Evolutionary conservation across 495 filamentous ascomycete genomes (phyloP).

Genomic region (Schizothecium vesticola): DNA sequence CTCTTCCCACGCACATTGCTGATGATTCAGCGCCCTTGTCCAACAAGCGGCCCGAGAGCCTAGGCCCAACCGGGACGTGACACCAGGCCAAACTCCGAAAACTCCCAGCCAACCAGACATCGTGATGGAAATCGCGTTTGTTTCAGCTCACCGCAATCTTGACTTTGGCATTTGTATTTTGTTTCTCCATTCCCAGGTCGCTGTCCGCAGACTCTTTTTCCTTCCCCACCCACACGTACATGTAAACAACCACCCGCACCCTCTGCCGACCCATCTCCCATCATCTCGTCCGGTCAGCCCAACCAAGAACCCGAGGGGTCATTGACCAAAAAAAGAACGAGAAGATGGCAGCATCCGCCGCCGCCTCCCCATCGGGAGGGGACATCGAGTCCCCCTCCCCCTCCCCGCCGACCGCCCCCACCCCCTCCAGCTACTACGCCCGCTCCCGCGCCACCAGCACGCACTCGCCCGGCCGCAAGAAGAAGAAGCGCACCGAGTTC

Average conservation of each 20-base stretch:
- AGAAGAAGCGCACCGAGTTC: slow-evolving; percentile 33
- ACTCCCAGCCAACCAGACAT: background rate
- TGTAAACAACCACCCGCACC: background rate
- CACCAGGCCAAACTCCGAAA: background rate
- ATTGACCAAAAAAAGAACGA: background rate
- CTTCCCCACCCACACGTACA: background rate
- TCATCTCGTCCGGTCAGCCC: background rate
- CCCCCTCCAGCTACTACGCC: background rate
- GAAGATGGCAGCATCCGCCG: background rate
- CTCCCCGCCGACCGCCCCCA: background rate
- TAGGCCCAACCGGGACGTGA: background rate
- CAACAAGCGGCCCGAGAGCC: background rate
- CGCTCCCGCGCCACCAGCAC: background rate
- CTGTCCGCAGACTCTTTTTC: background rate
- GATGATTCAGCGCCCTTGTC: background rate
- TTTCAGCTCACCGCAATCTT: background rate
- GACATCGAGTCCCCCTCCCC: background rate
- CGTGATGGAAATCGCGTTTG: background rate
- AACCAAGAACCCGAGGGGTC: too few relatives aligned
- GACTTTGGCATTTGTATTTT: background rate
- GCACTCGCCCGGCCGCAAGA: background rate
- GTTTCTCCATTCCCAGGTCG: background rate
- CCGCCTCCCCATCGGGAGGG: background rate
- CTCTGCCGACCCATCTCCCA: background rate
- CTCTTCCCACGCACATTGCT: background rate